Base-by-base conservation (phyloP, 139 green algal species). In the Volvox reticuliferus region DNA sequence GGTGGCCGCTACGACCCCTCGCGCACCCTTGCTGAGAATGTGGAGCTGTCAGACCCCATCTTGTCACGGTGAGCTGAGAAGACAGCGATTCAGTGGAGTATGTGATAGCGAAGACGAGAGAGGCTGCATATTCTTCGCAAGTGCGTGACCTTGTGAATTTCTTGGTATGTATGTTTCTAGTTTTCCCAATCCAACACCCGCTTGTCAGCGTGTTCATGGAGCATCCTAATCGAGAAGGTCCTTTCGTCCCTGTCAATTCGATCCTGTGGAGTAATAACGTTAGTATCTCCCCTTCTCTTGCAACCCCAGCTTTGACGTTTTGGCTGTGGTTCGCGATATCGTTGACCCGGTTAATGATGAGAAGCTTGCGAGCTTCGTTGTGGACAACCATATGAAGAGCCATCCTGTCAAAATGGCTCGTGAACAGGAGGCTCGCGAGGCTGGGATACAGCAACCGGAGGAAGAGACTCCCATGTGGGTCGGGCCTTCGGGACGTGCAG, bases 1-100 rank as follows among this genome's bases (percentile, higher is more conserved):
- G 97, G 97, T 26, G 98, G 98, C 0, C 95, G 98, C 69, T 99
- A 99, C 94, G 97, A 99, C 93, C 96, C 97, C 55, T 95, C 91
- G 24, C 94, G 95, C 65, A 98, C 96, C 21, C 96, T 96, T 71
- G 90, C 93, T 12, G 94, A 97, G 81, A 97, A 96, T 82, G 94
- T 98, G 61, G 96, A 99, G 92, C 96, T 99, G 55, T 97, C 96
- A 0, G 98, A 99, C 91, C 98, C 98, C 86, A 99, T 99, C 91
- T 92, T 99, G 88, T 99, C 98, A 2, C 94, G 98, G 93, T 99
- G 75, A 81, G 75, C 19, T 28, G 21, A 6, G 35, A 35, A 2
- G 32, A 22, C 18, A n/a, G n/a, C n/a, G n/a, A n/a, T n/a, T n/a
- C n/a, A n/a, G n/a, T n/a, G n/a, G n/a, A n/a, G n/a, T n/a, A n/a